Percentiles rank a stretch among this genome's conserved stretches.
These are phyloP conservation scores for Pseudogymnoascus sp. DNA, from an alignment of 2,329 filamentous ascomycete genomes.

Conservation along the genomic window DNA sequence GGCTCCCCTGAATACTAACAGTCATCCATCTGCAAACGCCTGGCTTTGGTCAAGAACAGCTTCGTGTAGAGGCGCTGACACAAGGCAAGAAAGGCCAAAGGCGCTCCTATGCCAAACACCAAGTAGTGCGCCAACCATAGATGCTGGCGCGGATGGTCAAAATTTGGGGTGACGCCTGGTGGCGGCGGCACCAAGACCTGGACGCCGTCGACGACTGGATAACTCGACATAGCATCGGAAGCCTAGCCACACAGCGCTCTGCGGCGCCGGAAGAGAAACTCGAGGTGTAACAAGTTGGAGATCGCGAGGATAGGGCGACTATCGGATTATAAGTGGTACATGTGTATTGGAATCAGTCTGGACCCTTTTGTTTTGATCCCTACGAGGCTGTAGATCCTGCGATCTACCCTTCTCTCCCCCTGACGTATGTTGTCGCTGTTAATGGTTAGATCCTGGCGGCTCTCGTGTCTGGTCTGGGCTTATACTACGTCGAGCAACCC, in stretches of 20 bases:
- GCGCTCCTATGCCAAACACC: conserved; percentile 13
- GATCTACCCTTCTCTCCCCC: background rate
- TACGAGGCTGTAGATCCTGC: background rate
- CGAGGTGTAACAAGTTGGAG: background rate
- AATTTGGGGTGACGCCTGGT: conserved; percentile 13
- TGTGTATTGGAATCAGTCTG: background rate
- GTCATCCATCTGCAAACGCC: conserved; percentile 14
- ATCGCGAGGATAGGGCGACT: background rate
- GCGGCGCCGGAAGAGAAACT: background rate
- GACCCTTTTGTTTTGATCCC: background rate
- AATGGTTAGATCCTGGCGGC: background rate
- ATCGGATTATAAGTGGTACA: background rate
- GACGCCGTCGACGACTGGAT: conserved; percentile 12
- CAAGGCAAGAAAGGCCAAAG: conserved; percentile 15
- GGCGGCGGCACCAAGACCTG: conserved; percentile 12
- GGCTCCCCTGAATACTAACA: conserved; percentile 10
- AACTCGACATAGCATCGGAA: background rate
- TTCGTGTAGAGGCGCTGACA: conserved; percentile 18
- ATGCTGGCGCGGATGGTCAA: conserved; percentile 14
- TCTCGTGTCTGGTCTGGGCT: background rate
- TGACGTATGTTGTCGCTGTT: background rate
- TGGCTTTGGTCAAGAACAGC: background rate
- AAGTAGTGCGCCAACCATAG: conserved; percentile 9
- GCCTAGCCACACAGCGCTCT: background rate
- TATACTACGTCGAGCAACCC: background rate